Evolutionary conservation across 306 rosid genomes (phyloP), one percentile per base, ranked within the genome.

Genomic region (Benincasa hispida): DNA sequence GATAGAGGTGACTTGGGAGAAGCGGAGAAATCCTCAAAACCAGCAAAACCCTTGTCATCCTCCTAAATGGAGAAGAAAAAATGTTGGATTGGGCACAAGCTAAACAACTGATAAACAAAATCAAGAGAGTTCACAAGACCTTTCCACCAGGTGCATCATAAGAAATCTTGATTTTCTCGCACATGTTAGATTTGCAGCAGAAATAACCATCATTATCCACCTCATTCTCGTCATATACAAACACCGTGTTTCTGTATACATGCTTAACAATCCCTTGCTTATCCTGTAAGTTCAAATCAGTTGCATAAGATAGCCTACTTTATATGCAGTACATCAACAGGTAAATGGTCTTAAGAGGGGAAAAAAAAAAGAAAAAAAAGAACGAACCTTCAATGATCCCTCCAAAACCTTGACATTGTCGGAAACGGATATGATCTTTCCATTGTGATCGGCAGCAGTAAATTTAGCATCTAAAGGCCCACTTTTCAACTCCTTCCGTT

Each of bases 1-100:
- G 98, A 92, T 48, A 89, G 69, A 2, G 99, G 97, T 69, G 99
- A 90, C 63, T 89, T 92, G 54, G 99, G 98, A 66, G 99, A 95
- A 57, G 91, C 79, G 72, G 92, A 80, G 67, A 80, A 67, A 59
- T 92, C 98, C 61, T 90, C 98, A 78, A 88, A 88, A 67, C 73
- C 84, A 22, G 80, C 75, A 62, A 77, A 78, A 55, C 87, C 88
- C 3, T 88, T 84, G 45, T 87, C 95, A 53, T 81, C 78, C 74
- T 86, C 97, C 99, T 95, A 92, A 79, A 78, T n/a, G 53, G 75
- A 42, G 30, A 77, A 75, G 10, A 70, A 57, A 84, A 47, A 79
- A 75, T 72, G 74, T 35, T 13, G 39, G 66, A 48, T 32, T 35
- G 41, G 51, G 47, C 51, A 34, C 56, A 21, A 15, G 75, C 47